Conservation (phyloP, 2,329 filamentous ascomycete genomes). For the Trichoderma arundinaceum region DNA sequence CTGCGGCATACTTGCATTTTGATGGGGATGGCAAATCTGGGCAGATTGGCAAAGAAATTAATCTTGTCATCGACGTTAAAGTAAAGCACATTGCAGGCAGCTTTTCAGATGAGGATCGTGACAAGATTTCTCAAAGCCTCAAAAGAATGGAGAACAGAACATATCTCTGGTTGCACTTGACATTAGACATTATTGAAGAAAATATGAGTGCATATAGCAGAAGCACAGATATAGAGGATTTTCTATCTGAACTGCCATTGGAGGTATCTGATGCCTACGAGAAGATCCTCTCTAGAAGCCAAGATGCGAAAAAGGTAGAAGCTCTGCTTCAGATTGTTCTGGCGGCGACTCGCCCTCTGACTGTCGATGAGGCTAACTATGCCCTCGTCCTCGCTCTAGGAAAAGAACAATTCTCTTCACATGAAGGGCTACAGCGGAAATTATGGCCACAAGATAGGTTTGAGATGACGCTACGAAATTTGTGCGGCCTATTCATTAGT, state of each 20-base stretch:
- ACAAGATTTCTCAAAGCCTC: constrained; percentile 38
- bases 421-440: not conserved
- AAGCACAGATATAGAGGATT: constrained; percentile 25
- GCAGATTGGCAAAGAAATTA: constrained; percentile 42
- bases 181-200: constrained; percentile 41
- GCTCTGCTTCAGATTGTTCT: constrained; percentile 16
- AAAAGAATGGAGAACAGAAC: constrained; percentile 43
- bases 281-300: constrained; percentile 34
- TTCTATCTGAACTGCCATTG: constrained; percentile 34
- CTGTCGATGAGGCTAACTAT: constrained; percentile 22
- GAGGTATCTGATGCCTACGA: constrained; percentile 40
- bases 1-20: constrained; percentile 35
- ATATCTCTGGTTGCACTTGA: constrained; percentile 49
- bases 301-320: not conserved
- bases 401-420: not conserved
- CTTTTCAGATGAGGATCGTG: constrained; percentile 34
- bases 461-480: constrained; percentile 1
- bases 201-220: constrained; percentile 31
- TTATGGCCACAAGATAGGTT: constrained; percentile 16
- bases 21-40: constrained; percentile 40
- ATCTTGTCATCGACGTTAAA: constrained; percentile 40
- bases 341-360: constrained; percentile 17
- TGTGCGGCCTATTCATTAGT: constrained; percentile 27
- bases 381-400: constrained; percentile 8
- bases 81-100: constrained; percentile 33